These are phyloP conservation scores for Xerocomellus intermedius DNA, from an alignment of 768 basidiomycete genomes.

Conservation along the genomic window DNA sequence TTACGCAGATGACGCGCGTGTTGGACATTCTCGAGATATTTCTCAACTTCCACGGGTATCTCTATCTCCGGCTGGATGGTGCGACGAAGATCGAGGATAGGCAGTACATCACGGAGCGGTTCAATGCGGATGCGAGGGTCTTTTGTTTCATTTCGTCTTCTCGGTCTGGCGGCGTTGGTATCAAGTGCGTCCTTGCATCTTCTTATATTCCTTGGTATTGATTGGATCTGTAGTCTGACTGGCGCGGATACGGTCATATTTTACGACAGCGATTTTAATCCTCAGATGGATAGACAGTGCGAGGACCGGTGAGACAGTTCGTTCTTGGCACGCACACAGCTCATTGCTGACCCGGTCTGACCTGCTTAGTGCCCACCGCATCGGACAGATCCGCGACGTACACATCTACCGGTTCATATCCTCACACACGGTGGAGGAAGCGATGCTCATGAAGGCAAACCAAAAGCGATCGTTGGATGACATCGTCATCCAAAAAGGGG, in stretches of 20 bases:
- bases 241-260: slow-evolving; percentile 96
- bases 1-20: slow-evolving; percentile 95
- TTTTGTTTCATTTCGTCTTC: slow-evolving; percentile 91
- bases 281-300: slow-evolving; percentile 97
- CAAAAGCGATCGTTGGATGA: slow-evolving; percentile 92
- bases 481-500: slow-evolving; percentile 90
- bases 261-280: slow-evolving; percentile 96
- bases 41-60: slow-evolving; percentile 87
- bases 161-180: slow-evolving; percentile 83
- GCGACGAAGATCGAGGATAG: slow-evolving; percentile 95
- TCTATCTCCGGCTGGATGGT: slow-evolving; percentile 93
- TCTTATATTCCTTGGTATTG: slow-evolving; percentile 15
- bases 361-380: slow-evolving; percentile 81
- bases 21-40: slow-evolving; percentile 94
- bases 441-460: slow-evolving; percentile 95
- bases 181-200: slow-evolving; percentile 63
- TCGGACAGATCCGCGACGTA: slow-evolving; percentile 94
- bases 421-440: slow-evolving; percentile 89
- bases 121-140: slow-evolving; percentile 72
- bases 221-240: slow-evolving; percentile 51
- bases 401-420: slow-evolving; percentile 96
- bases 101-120: slow-evolving; percentile 85
- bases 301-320: slow-evolving; percentile 70
- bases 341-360: background rate
- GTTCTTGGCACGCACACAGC: background rate